Conservation (phyloP, 2,329 filamentous ascomycete species). For the Beauveria caledonica region DNA sequence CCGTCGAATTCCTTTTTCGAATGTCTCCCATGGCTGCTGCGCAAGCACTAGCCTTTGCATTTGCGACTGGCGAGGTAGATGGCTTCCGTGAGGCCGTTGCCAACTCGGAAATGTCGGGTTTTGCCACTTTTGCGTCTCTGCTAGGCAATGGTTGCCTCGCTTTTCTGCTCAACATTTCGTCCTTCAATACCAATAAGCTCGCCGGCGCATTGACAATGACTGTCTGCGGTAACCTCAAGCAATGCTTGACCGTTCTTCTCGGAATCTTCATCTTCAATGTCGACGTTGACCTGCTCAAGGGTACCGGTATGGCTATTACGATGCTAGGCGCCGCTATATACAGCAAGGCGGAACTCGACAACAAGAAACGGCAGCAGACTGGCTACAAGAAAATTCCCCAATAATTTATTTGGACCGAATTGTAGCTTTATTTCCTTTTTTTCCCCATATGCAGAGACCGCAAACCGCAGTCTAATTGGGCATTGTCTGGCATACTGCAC, state of each 20-base stretch:
- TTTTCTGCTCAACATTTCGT: conserved; percentile 47
- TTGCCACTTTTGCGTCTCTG: conserved; percentile 32
- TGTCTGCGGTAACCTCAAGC: conserved; percentile 51
- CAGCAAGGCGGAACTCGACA: conserved; percentile 47
- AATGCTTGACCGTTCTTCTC: conserved; percentile 46
- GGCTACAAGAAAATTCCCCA: conserved; percentile 27
- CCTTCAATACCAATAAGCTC: conserved; percentile 50
- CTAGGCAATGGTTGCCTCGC: conserved; percentile 45
- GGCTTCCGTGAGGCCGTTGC: conserved; percentile 30
- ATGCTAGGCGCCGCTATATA: conserved; percentile 49
- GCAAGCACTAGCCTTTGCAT: conserved; percentile 45
- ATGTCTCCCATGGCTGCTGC: conserved; percentile 53
- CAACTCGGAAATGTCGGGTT: conserved; percentile 27
- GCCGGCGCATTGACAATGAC: conserved; percentile 52
- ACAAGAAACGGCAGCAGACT: conserved; percentile 29
- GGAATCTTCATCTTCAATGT: conserved; percentile 46
- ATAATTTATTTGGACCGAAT: conserved; percentile 1
- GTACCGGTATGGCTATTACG: conserved; percentile 47
- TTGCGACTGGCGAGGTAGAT: conserved; percentile 43
- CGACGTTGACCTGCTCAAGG: conserved; percentile 42
- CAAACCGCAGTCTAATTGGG: background rate
- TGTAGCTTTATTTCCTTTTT: background rate
- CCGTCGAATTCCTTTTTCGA: conserved; percentile 52
- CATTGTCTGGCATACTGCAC: background rate
- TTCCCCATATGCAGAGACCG: background rate